These are phyloP conservation scores for Solanum medicagineum DNA, from an alignment of 257 asterid species.

Conservation along the genomic window DNA sequence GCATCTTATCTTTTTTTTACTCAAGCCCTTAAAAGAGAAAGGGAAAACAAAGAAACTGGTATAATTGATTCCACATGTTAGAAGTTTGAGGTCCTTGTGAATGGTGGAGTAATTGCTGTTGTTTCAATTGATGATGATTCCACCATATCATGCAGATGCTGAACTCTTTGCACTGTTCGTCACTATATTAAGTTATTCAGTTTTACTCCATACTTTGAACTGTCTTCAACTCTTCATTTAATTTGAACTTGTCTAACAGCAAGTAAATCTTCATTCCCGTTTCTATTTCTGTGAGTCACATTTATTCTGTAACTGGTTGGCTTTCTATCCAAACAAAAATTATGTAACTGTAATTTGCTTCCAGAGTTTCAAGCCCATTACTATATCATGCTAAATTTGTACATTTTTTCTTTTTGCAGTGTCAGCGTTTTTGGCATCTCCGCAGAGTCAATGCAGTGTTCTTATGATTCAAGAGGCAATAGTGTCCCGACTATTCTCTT, in stretches of 20 bases:
- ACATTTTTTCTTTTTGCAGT: constrained; percentile 23
- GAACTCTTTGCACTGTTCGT: neutral
- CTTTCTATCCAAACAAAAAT: neutral
- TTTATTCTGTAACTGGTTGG: neutral
- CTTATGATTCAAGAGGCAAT: constrained; percentile 76
- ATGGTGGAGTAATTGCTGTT: neutral
- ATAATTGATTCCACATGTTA: neutral
- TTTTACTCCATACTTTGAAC: neutral
- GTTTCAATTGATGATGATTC: neutral
- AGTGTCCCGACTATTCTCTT: constrained; percentile 91
- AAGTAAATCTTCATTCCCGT: neutral
- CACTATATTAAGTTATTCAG: neutral
- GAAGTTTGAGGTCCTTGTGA: neutral
- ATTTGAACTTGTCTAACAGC: neutral
- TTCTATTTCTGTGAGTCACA: neutral
- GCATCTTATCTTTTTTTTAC: neutral
- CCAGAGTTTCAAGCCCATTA: neutral
- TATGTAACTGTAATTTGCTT: neutral
- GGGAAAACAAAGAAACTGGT: neutral
- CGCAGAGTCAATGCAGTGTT: constrained; percentile 96
- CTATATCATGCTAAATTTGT: neutral
- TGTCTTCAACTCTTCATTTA: neutral
- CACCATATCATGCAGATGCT: neutral
- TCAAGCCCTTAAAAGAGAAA: neutral
- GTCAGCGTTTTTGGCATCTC: constrained; percentile 94